These are phyloP conservation scores for Tricholoma flavovirens DNA, from an alignment of 768 basidiomycete species.

Conservation along the genomic window DNA sequence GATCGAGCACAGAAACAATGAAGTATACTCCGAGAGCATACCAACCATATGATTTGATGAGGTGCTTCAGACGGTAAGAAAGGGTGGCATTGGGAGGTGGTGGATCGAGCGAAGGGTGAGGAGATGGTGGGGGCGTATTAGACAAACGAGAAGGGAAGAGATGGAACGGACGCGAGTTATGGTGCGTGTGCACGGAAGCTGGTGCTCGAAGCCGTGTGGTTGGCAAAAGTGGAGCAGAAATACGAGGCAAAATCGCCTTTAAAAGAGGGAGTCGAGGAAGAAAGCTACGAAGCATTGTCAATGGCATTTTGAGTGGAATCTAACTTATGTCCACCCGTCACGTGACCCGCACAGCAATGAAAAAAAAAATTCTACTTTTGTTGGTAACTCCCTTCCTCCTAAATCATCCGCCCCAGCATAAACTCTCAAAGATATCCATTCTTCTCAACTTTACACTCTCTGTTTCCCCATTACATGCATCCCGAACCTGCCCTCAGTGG, in stretches of 20 bases:
- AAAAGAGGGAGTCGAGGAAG: conserved; percentile 42
- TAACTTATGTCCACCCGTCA: too few relatives aligned
- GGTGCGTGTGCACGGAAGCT: conserved; percentile 20
- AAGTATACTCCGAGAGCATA: conserved; percentile 91
- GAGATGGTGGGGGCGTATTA: conserved; percentile 30
- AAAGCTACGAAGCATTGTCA: conserved; percentile 31
- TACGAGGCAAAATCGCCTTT: conserved; percentile 38
- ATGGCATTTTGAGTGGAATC: too few relatives aligned
- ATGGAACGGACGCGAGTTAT: conserved; percentile 42
- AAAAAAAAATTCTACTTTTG: neutral
- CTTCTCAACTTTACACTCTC: conserved; percentile 7
- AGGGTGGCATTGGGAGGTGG: conserved; percentile 50
- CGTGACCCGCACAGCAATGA: neutral
- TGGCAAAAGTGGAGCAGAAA: conserved; percentile 46
- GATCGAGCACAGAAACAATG: conserved; percentile 69
- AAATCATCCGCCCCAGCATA: neutral
- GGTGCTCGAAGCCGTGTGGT: conserved; percentile 31
- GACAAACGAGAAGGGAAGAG: conserved; percentile 41
- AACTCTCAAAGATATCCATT: neutral
- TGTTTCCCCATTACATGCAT: conserved; percentile 39
- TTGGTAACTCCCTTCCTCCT: neutral
- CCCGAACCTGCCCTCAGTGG: conserved; percentile 19
- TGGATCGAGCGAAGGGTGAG: conserved; percentile 21
- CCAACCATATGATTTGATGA: conserved; percentile 92
- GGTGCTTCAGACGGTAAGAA: conserved; percentile 68